These are phyloP conservation scores for Pichia deserticola DNA, from an alignment of 805 yeast species.

Conservation along the genomic window DNA sequence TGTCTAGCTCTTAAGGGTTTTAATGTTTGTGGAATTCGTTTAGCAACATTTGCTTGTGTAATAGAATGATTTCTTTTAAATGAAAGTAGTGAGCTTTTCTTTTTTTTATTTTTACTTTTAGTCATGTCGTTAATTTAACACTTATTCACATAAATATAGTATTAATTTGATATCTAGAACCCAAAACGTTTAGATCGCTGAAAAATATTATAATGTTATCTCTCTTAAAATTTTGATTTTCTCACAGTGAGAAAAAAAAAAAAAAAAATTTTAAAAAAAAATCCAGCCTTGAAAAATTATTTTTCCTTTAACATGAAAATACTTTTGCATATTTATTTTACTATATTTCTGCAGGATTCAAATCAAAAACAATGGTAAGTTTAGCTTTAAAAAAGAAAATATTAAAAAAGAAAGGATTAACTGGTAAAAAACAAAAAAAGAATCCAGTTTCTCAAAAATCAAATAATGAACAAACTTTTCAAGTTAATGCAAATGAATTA, in stretches of 20 bases:
- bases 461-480: conserved; percentile 8
- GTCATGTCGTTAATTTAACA: no score
- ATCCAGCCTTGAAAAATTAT: neutral
- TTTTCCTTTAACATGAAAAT: neutral
- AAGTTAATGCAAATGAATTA: conserved; percentile 35
- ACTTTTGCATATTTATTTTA: no score
- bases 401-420: conserved; percentile 12
- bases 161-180: no score
- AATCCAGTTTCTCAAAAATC: neutral
- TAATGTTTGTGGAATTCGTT: conserved; percentile 33
- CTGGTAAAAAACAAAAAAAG: conserved; percentile 1
- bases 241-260: neutral
- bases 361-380: conserved; percentile 13
- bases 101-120: no score
- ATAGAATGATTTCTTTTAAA: conserved; percentile 2
- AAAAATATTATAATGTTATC: no score
- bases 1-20: conserved; percentile 69
- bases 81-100: conserved; percentile 11
- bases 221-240: neutral
- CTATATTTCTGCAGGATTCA: no score
- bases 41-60: neutral
- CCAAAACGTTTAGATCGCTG: no score
- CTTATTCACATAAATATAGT: no score
- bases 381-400: conserved; percentile 11
- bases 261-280: neutral